These are phyloP conservation scores for Colletotrichum sp. DNA, from an alignment of 2,329 filamentous ascomycete species.

Conservation along the genomic window DNA sequence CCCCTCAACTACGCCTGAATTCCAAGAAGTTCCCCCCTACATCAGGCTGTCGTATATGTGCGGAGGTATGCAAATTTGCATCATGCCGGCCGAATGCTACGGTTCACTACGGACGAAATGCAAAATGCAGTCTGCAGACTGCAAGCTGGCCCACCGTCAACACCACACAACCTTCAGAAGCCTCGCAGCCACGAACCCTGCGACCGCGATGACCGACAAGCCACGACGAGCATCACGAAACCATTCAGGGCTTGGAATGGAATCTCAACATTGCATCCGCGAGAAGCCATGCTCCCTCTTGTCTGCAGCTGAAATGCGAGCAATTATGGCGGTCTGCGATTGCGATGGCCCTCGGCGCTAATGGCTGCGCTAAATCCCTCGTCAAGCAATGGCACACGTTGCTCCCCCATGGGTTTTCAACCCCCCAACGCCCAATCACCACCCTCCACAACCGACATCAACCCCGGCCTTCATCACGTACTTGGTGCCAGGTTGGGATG, in stretches of 20 bases:
- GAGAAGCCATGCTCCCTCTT: neutral
- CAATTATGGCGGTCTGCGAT: neutral
- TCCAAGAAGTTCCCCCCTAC: neutral
- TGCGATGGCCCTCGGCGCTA: neutral
- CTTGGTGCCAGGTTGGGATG: neutral
- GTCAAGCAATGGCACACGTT: conserved; percentile 11
- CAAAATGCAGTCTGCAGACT: neutral
- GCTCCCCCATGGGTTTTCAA: neutral
- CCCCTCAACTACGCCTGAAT: neutral
- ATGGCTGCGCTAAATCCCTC: conserved; percentile 5
- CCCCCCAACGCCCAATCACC: conserved; percentile 7
- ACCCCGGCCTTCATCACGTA: neutral
- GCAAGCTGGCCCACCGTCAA: conserved; percentile 3
- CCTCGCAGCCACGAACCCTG: neutral
- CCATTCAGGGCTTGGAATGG: neutral
- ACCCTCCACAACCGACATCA: neutral
- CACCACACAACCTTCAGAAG: conserved; percentile 11
- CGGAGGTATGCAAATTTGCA: neutral
- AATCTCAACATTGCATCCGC: conserved; percentile 8
- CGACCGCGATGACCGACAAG: neutral
- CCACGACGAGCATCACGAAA: neutral
- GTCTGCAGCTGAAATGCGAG: conserved; percentile 3
- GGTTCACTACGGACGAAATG: conserved; percentile 17
- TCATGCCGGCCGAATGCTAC: conserved; percentile 1
- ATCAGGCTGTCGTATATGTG: neutral